Base-by-base conservation (phyloP, 2,329 filamentous ascomycete genomes). In the Emydomyces testavorans region DNA sequence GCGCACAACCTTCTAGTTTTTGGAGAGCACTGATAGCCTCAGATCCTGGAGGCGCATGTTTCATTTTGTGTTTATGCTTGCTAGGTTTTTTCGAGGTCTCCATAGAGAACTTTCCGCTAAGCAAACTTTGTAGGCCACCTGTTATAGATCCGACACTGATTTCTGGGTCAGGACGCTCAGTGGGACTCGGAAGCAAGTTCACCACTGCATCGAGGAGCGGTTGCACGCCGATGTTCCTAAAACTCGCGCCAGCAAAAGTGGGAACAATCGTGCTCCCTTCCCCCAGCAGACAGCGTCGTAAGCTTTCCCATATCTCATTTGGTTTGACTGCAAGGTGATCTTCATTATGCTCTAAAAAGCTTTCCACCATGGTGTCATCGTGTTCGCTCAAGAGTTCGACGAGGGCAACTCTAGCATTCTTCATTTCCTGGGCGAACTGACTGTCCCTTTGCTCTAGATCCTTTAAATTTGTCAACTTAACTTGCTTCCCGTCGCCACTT, bases 181-280 rank as follows among this genome's bases (percentile, higher is more conserved):
- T 68, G 0, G 92, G 92, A 54, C 80, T 85, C 0, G 92, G 92
- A 2, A 96, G 73, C 38, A 95, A 82, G 59, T 95, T 85, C 6
- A 87, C 79, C 10, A 96, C 80, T 31, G 86, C 86, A 62, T 96
- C 88, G 46, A 96, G 76, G 18, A 98, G 72, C 23, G 89, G 87
- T 62, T 95, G 87, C 3, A 96, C 88, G 6, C 92, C 92, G 52
- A 96, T 86, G 55, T 96, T 94, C 35, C 84, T 80, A 65, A 96
- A 88, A 63, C 89, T 95, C 4, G 90, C 89, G 2, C 90, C 90
- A 0, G 86, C 86, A 65, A 94, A 93, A 0, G 95, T 76, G 0
- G 90, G 90, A 36, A 92, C 83, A 15, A 93, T 71, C n/a, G 69
- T 71, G 43, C 85, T 87, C 6, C 55, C 56, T 1, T 80, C 78